These are phyloP conservation scores for Nepenthes alata DNA, from an alignment of 179 eudicot species.

Conservation along the genomic window DNA sequence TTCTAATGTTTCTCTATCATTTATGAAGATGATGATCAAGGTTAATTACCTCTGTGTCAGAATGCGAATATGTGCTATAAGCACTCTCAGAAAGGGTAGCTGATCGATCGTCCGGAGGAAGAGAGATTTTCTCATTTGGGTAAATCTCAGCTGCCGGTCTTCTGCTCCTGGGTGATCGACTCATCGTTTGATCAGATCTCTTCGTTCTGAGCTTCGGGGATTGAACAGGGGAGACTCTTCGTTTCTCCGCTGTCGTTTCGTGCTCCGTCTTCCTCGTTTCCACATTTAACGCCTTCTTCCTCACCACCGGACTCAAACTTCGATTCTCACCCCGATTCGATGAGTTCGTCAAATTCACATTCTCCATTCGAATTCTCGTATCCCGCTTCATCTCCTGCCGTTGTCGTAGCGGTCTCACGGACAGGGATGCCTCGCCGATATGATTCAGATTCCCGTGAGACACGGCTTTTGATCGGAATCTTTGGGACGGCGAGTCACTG, in stretches of 20 bases:
- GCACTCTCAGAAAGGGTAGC: constrained; percentile 70
- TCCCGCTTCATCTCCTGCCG: constrained; percentile 13
- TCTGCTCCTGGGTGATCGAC: constrained; percentile 41
- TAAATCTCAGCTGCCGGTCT: constrained; percentile 26
- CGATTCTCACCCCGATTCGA: constrained; percentile 24
- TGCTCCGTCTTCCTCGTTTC: constrained; percentile 39
- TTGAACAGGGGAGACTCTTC: constrained; percentile 35
- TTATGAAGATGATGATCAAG: too few species aligned
- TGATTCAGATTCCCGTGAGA: constrained; percentile 17
- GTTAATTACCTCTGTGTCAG: constrained; percentile 57
- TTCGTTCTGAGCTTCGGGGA: constrained; percentile 44
- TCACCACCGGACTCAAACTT: constrained; percentile 31
- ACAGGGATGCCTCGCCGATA: constrained; percentile 15
- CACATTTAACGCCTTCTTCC: constrained; percentile 36
- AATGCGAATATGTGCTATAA: constrained; percentile 51
- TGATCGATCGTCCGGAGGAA: constrained; percentile 53
- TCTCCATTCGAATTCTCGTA: constrained; percentile 19
- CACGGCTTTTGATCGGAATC: constrained; percentile 5
- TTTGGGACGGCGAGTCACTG: constrained; percentile 18
- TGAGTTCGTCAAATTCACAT: constrained; percentile 5
- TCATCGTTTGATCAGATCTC: constrained; percentile 35
- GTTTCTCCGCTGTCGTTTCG: constrained; percentile 19
- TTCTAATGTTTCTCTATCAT: too few species aligned
- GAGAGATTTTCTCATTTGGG: constrained; percentile 17
- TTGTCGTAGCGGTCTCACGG: constrained; percentile 25